A percentile compares a stretch with the other conserved stretches of the same genome.
These are phyloP conservation scores for Penicillium verrucosum DNA, from an alignment of 2,329 filamentous ascomycete species.

Conservation along the genomic window DNA sequence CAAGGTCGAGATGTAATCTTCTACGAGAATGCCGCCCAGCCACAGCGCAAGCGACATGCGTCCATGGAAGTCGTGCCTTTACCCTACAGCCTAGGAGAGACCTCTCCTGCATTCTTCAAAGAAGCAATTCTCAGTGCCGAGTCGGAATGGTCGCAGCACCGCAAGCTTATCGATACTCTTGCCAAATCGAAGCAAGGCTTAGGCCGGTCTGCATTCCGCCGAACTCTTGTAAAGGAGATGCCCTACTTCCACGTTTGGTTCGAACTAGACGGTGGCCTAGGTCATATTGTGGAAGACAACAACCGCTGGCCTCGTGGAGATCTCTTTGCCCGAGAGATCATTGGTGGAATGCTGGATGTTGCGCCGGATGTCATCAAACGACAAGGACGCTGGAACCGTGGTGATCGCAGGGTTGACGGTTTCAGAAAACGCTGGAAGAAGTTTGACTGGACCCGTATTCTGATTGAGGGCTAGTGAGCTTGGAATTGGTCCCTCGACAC, in stretches of 20 bases:
- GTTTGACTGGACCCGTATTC: constrained; percentile 80
- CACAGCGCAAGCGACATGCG: constrained; percentile 75
- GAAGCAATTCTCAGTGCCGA: constrained; percentile 87
- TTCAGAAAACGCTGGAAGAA: constrained; percentile 86
- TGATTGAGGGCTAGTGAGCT: constrained; percentile 48
- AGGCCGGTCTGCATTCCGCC: constrained; percentile 77
- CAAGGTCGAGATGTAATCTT: constrained; percentile 91
- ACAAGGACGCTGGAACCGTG: constrained; percentile 79
- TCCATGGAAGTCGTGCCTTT: constrained; percentile 83
- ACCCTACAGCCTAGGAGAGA: constrained; percentile 86
- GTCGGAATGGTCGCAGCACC: constrained; percentile 93
- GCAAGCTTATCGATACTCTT: constrained; percentile 86
- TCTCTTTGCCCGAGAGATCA: constrained; percentile 83
- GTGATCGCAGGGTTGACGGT: constrained; percentile 63
- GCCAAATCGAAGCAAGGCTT: constrained; percentile 57
- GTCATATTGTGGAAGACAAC: constrained; percentile 85
- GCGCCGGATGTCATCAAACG: constrained; percentile 81
- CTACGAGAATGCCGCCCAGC: constrained; percentile 91
- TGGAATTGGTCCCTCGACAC: not conserved
- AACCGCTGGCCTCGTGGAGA: constrained; percentile 85
- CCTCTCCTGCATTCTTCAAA: constrained; percentile 88
- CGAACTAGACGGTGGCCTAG: constrained; percentile 82
- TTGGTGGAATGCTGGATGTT: constrained; percentile 87
- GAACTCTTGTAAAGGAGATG: constrained; percentile 86
- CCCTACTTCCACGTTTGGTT: constrained; percentile 99